A percentile compares a stretch with the other conserved stretches of the same genome.
Conservation (phyloP, 1,139 yeast genomes). For the Yamadazyma kanchanaburiensis region DNA sequence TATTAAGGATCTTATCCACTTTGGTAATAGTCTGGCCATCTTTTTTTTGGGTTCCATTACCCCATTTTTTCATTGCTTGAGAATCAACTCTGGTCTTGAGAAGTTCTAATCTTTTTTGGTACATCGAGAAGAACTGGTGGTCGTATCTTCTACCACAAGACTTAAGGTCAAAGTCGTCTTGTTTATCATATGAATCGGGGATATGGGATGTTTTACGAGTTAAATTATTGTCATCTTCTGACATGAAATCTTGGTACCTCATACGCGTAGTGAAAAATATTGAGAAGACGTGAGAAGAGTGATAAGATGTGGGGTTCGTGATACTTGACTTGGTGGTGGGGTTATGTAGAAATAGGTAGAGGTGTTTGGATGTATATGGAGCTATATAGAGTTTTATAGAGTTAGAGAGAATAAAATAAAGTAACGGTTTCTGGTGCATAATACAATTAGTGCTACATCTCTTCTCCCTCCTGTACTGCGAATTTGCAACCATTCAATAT, state of each 20-base stretch:
- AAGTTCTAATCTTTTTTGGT: slow-evolving; percentile 57
- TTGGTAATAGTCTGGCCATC: slow-evolving; percentile 32
- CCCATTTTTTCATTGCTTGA: slow-evolving; percentile 43
- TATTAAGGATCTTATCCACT: slow-evolving; percentile 73
- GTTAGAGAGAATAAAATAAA: no score
- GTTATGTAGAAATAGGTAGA: no score
- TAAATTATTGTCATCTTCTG: neutral
- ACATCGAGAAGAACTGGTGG: slow-evolving; percentile 72
- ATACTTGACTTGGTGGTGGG: no score
- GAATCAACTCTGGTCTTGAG: slow-evolving; percentile 54
- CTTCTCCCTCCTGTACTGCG: no score
- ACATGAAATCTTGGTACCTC: neutral
- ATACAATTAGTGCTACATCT: no score
- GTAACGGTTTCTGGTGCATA: no score
- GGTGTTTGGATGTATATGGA: no score
- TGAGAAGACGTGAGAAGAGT: no score
- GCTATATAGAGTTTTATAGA: no score
- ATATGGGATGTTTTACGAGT: slow-evolving; percentile 1
- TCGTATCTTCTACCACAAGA: slow-evolving; percentile 48
- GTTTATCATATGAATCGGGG: slow-evolving; percentile 13
- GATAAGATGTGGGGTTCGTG: no score
- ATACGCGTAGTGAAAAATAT: no score
- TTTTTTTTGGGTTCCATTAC: slow-evolving; percentile 37
- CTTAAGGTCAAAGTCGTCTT: slow-evolving; percentile 16
- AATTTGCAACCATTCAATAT: no score